These are phyloP conservation scores for Neospermospora avenae DNA, from an alignment of 2,329 filamentous ascomycete species.

Conservation along the genomic window DNA sequence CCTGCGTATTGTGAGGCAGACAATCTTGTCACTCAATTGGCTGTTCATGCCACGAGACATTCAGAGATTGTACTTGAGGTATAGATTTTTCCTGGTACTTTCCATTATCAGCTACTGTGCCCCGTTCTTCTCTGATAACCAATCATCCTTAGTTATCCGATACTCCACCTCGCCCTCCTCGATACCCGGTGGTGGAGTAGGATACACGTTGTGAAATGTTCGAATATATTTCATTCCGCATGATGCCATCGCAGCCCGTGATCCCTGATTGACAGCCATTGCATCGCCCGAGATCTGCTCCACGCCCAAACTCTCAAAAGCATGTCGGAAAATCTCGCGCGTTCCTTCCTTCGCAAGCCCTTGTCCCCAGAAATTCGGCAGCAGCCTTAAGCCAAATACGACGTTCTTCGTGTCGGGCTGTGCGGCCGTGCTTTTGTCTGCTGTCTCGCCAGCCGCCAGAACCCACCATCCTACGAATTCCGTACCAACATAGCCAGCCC, in stretches of 20 bases:
- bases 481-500: neutral
- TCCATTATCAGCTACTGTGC: neutral
- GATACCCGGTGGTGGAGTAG: conserved; percentile 1
- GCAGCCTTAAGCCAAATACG: conserved; percentile 2
- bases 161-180: conserved; percentile 4
- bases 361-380: conserved; percentile 4
- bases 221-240: conserved; percentile 5
- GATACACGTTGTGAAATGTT: conserved; percentile 1
- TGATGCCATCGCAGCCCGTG: neutral
- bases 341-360: conserved; percentile 1
- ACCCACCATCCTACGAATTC: conserved; percentile 5
- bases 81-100: neutral
- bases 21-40: no score
- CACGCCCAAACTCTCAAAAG: neutral
- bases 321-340: conserved; percentile 5
- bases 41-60: no score
- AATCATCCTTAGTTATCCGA: conserved; percentile 1
- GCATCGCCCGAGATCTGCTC: conserved; percentile 3
- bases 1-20: no score
- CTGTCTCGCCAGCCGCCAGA: neutral
- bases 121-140: neutral
- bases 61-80: neutral
- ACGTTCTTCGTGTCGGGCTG: conserved; percentile 2
- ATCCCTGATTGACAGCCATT: neutral
- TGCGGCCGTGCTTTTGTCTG: neutral